Evolutionary conservation across 1,139 yeast genomes (phyloP).

Genomic region (Yamadazyma trypodendri): DNA sequence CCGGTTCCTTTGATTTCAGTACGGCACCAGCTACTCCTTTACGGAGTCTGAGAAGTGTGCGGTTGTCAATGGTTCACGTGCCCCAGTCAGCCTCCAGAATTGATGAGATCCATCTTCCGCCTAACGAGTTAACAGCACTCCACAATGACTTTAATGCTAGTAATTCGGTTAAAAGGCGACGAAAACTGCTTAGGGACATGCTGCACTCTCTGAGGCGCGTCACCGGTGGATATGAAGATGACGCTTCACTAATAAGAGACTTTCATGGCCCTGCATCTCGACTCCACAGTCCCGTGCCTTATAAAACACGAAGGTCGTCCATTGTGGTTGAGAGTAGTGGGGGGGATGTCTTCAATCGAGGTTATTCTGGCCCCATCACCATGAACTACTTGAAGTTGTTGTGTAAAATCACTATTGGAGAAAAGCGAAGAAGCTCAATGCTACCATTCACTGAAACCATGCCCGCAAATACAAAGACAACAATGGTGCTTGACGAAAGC

Average conservation of each 20-base stretch:
- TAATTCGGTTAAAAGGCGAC: not conserved
- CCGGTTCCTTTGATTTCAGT: not conserved
- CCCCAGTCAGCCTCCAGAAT: slow-evolving; percentile 9
- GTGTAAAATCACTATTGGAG: slow-evolving; percentile 31
- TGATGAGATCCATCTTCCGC: slow-evolving; percentile 23
- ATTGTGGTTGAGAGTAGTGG: slow-evolving; percentile 21
- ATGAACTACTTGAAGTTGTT: slow-evolving; percentile 37
- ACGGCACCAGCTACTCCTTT: slow-evolving; percentile 11
- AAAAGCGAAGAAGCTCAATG: slow-evolving; percentile 7
- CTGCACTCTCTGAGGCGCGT: not conserved
- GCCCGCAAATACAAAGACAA: too few species aligned
- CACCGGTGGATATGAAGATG: not conserved
- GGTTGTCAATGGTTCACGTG: not conserved
- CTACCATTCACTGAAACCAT: not conserved
- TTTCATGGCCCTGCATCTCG: slow-evolving; percentile 8
- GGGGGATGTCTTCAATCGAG: slow-evolving; percentile 29
- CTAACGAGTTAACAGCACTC: slow-evolving; percentile 25
- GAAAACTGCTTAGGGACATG: not conserved
- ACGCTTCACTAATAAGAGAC: not conserved
- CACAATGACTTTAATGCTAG: not conserved
- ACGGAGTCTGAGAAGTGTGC: not conserved
- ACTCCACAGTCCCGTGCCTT: slow-evolving; percentile 4
- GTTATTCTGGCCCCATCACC: slow-evolving; percentile 41
- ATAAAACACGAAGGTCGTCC: slow-evolving; percentile 31
- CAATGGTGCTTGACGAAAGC: too few species aligned